phyloP scores from a whole-genome alignment of 2,329 filamentous ascomycete species.

The Verticillium albo-atrum region DNA sequence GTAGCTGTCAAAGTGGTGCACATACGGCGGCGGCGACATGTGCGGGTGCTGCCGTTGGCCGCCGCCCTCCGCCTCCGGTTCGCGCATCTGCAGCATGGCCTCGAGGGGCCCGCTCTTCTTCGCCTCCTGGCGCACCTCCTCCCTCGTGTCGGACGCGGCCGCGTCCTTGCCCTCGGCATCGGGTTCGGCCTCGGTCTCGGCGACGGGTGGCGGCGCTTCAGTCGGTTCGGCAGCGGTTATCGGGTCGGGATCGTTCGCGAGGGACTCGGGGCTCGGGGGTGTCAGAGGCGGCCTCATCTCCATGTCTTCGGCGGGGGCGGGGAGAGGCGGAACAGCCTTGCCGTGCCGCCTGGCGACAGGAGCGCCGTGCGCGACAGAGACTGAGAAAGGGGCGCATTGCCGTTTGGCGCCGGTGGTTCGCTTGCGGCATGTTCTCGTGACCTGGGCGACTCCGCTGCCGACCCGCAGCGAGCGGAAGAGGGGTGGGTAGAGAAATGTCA shows the following conservation, averaged over 20 bases:
- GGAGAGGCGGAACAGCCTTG: slow-evolving; percentile 54
- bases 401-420: slow-evolving; percentile 20
- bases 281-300: background rate
- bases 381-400: slow-evolving; percentile 29
- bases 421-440: slow-evolving; percentile 29
- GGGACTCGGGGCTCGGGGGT: slow-evolving; percentile 6
- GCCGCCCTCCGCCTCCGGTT: slow-evolving; percentile 27
- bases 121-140: slow-evolving; percentile 27
- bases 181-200: background rate
- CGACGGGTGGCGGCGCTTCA: slow-evolving; percentile 7
- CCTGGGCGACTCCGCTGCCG: slow-evolving; percentile 35
- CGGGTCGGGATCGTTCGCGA: slow-evolving; percentile 11
- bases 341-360: slow-evolving; percentile 52
- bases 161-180: slow-evolving; percentile 3
- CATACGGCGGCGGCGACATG: slow-evolving; percentile 70
- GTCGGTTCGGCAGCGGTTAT: background rate
- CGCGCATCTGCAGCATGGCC: slow-evolving; percentile 42
- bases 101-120: slow-evolving; percentile 46
- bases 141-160: slow-evolving; percentile 9
- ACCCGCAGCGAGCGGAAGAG: slow-evolving; percentile 52
- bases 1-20: slow-evolving; percentile 97
- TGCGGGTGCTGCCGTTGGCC: slow-evolving; percentile 50
- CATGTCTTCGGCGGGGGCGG: slow-evolving; percentile 23
- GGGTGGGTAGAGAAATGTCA: slow-evolving; percentile 67
- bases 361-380: slow-evolving; percentile 26